Evolutionary conservation across 495 filamentous ascomycete genomes (phyloP).

Genomic region (Neurospora africana): DNA sequence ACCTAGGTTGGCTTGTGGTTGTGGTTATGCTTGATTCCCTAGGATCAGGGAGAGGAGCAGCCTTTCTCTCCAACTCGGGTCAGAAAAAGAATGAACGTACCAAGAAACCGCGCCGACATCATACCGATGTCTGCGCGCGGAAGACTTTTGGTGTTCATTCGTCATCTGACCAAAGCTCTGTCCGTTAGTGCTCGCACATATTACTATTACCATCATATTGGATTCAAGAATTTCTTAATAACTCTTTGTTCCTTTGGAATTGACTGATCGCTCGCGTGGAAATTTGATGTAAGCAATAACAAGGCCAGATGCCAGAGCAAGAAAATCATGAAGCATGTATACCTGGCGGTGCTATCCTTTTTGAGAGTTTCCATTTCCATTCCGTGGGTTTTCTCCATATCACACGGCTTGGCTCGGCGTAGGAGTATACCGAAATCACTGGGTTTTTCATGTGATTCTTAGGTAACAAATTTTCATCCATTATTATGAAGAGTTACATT

Average conservation of each 20-base stretch:
- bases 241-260: background rate
- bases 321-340: too few species aligned
- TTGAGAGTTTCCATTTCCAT: too few species aligned
- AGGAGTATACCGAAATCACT: background rate
- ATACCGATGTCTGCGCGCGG: background rate
- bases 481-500: background rate
- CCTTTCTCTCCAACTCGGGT: background rate
- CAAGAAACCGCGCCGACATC: background rate
- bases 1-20: background rate
- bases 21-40: background rate
- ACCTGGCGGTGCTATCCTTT: too few species aligned
- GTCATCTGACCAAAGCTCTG: background rate
- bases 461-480: too few species aligned
- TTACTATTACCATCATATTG: background rate
- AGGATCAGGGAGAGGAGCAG: background rate
- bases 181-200: background rate
- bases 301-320: too few species aligned
- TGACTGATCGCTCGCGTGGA: too few species aligned
- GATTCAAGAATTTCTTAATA: constrained; percentile 7
- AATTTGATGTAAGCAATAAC: too few species aligned
- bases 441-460: background rate
- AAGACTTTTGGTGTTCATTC: background rate
- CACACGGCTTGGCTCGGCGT: background rate
- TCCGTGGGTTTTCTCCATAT: too few species aligned
- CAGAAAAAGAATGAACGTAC: background rate